These are phyloP conservation scores for Hypericum perforatum DNA, from an alignment of 345 rosid species.

Conservation along the genomic window DNA sequence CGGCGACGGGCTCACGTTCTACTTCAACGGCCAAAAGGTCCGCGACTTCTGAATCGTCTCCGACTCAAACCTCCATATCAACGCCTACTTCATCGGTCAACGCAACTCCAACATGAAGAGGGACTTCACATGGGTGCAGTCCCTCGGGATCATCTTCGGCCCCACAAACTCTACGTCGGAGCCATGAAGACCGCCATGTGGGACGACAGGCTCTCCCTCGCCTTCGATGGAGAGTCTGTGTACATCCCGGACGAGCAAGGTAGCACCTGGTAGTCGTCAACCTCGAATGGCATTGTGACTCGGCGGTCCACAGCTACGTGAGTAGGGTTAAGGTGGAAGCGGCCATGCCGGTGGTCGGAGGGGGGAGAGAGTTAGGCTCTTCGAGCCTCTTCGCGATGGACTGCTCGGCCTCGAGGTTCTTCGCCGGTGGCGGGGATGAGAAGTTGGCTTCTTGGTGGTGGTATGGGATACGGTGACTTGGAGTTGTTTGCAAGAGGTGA, in stretches of 20 bases:
- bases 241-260: slow-evolving; percentile 13
- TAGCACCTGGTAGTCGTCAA: slow-evolving; percentile 3
- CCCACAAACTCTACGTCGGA: slow-evolving; percentile 16
- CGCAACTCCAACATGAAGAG: slow-evolving; percentile 12
- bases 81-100: slow-evolving; percentile 21
- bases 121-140: slow-evolving; percentile 29
- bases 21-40: slow-evolving; percentile 58
- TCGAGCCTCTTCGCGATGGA: slow-evolving; percentile 44
- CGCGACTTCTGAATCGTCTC: slow-evolving; percentile 21
- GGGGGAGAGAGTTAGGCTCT: slow-evolving; percentile 39
- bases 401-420: slow-evolving; percentile 24
- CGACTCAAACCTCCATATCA: slow-evolving; percentile 26
- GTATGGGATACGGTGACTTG: slow-evolving; percentile 14
- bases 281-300: slow-evolving; percentile 10
- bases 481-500: slow-evolving; percentile 25
- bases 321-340: slow-evolving; percentile 49
- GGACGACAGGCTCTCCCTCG: slow-evolving; percentile 27
- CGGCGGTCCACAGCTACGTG: slow-evolving; percentile 20
- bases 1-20: slow-evolving; percentile 60
- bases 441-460: slow-evolving; percentile 8
- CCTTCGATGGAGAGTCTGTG: slow-evolving; percentile 16
- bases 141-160: slow-evolving; percentile 20
- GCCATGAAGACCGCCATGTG: slow-evolving; percentile 20
- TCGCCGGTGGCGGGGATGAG: slow-evolving; percentile 2
- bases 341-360: slow-evolving; percentile 57